Evolutionary conservation across 2,329 filamentous ascomycete species (phyloP).

Genomic region (Aspergillus latus): DNA sequence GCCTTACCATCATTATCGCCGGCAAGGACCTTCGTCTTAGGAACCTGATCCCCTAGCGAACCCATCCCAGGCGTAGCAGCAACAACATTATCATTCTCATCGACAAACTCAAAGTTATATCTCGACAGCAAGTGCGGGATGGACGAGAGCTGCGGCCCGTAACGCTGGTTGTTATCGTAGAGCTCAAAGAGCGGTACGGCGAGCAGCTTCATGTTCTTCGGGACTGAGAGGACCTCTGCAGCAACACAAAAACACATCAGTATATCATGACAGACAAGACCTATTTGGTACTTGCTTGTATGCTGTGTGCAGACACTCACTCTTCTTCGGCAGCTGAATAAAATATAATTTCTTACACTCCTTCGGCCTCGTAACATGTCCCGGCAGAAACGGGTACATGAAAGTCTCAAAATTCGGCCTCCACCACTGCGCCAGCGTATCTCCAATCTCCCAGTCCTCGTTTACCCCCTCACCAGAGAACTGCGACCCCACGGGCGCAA

Average conservation of each 20-base stretch:
- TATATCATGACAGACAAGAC: background rate
- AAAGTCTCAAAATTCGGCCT: slow-evolving; percentile 98
- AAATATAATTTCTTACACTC: slow-evolving; percentile 99
- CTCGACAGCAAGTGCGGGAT: slow-evolving; percentile 92
- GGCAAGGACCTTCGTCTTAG: slow-evolving; percentile 66
- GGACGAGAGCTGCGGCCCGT: slow-evolving; percentile 92
- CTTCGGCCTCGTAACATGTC: slow-evolving; percentile 93
- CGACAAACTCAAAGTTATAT: slow-evolving; percentile 97
- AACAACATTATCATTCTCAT: slow-evolving; percentile 85
- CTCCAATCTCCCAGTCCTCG: slow-evolving; percentile 90
- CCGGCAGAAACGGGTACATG: slow-evolving; percentile 98
- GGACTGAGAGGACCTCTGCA: slow-evolving; percentile 87
- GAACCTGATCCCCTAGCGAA: slow-evolving; percentile 58
- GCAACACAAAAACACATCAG: background rate
- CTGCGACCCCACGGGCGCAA: slow-evolving; percentile 84
- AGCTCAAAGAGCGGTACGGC: slow-evolving; percentile 96
- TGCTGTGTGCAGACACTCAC: slow-evolving; percentile 55
- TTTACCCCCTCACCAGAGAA: slow-evolving; percentile 82
- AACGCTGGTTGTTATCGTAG: slow-evolving; percentile 93
- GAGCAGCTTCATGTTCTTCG: slow-evolving; percentile 99
- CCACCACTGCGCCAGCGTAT: slow-evolving; percentile 98
- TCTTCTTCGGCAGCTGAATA: slow-evolving; percentile 88
- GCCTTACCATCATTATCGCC: slow-evolving; percentile 35
- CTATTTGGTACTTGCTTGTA: background rate
- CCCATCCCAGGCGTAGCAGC: slow-evolving; percentile 76